Conservation (phyloP, 2,329 filamentous ascomycete genomes). For the Sclerotinia spermophila region DNA sequence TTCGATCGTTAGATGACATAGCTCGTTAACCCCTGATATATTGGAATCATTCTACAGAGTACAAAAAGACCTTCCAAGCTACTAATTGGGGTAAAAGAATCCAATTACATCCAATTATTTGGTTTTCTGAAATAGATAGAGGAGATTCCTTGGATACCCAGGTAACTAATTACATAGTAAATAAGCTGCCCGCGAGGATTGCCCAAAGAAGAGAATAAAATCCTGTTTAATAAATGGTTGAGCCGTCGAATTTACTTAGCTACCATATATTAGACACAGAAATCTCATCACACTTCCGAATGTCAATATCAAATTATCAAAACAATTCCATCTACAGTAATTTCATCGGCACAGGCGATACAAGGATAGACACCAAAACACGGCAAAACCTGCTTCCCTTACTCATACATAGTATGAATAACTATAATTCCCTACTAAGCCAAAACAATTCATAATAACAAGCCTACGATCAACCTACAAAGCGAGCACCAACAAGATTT, state of each 20-base stretch:
- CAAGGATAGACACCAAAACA: not conserved
- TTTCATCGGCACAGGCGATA: not conserved
- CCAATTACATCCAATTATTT: constrained; percentile 30
- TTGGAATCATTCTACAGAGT: not conserved
- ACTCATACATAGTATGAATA: not conserved
- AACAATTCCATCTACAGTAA: not conserved
- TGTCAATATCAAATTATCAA: not conserved
- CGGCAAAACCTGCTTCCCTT: not conserved
- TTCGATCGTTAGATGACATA: constrained; percentile 1
- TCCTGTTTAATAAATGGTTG: not conserved
- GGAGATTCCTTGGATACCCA: no score
- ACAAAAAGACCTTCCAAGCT: not conserved
- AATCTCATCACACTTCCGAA: no score
- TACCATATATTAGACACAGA: no score
- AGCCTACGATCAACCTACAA: not conserved
- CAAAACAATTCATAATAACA: no score
- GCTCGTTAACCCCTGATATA: not conserved
- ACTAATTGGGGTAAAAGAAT: constrained; percentile 28
- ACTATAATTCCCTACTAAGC: no score
- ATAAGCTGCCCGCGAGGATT: constrained; percentile 13
- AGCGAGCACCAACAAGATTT: no score
- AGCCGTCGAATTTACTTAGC: no score
- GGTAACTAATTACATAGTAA: no score
- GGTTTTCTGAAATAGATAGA: no score
- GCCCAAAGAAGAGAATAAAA: not conserved